These are phyloP conservation scores for Piper betle DNA, from an alignment of 164 flowering plant species.

Conservation along the genomic window DNA sequence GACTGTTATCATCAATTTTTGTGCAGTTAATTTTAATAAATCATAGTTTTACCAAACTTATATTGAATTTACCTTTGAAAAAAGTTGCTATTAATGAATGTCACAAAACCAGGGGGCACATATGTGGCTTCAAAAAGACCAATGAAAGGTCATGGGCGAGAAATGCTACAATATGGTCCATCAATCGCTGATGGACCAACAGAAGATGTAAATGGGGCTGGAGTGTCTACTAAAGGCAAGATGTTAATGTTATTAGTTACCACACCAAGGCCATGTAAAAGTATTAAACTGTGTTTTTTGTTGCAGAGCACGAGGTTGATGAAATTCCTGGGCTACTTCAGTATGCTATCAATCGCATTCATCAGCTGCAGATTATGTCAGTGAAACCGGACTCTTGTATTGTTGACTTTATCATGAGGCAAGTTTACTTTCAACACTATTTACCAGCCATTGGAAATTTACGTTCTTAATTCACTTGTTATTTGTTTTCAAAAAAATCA, in stretches of 20 bases:
- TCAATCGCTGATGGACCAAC: slow-evolving; percentile 55
- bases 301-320: slow-evolving; percentile 55
- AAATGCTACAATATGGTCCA: slow-evolving; percentile 70
- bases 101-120: slow-evolving; percentile 53
- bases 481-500: neutral
- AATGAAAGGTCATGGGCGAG: slow-evolving; percentile 79
- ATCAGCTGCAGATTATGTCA: slow-evolving; percentile 30
- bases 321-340: slow-evolving; percentile 55
- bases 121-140: slow-evolving; percentile 63
- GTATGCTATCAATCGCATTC: slow-evolving; percentile 49
- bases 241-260: neutral
- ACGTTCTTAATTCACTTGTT: neutral
- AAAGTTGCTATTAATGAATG: neutral
- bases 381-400: slow-evolving; percentile 64
- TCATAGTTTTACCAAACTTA: neutral
- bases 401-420: slow-evolving; percentile 72
- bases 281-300: neutral
- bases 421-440: neutral
- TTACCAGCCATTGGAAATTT: neutral
- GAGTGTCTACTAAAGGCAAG: slow-evolving; percentile 57
- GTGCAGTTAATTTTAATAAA: no score
- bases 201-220: slow-evolving; percentile 43
- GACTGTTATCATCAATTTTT: no score
- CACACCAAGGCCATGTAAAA: neutral
- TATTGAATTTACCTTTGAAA: neutral